Base-by-base conservation (phyloP, 2,329 filamentous ascomycete genomes). In the Boeremia lycopersici region DNA sequence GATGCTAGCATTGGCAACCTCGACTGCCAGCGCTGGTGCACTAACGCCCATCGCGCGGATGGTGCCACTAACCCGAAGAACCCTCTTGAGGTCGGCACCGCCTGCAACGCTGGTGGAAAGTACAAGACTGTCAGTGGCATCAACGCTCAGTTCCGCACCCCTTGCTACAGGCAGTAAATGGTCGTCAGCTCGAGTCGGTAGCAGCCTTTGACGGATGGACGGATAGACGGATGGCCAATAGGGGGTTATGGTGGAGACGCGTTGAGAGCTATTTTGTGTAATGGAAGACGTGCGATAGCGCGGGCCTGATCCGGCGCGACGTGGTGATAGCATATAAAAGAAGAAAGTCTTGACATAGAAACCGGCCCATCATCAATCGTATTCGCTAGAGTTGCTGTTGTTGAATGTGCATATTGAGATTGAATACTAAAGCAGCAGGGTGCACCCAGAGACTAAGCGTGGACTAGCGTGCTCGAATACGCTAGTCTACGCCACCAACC, bases 121-220 rank as follows among this genome's bases (percentile, higher is more conserved):
- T 56, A 51, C 42, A 45, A 43, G 11, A 51, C 46, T 25, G 53
- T 47, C 19, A 43, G 47, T 43, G 36, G 43, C n/a, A 47, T 56
- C n/a, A 52, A 43, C 30, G 53, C 53, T 23, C 53, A 52, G 26
- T 33, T 43, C 6, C 53, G 53, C 26, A 56, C 48, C n/a, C 48
- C 48, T 47, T 56, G 53, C 42, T 56, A 56, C 33, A 56, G 38
- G 33, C 57, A 51, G 33, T 54, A 56, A n/a, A 50, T 47, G 46
- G 12, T 40, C 45, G 11, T 48, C 35, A 41, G 45, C 29, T 40
- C 45, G 45, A 48, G 35, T 48, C 13, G 35, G 17, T 28, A 34
- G 45, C 28, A 28, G 28, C 45, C 33, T 48, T 48, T 15, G 29
- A 48, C 40, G 35, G 34, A 40, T 48, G 45, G 28, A 41, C 15